Evolutionary conservation across 2,329 filamentous ascomycete genomes (phyloP), one percentile per base, ranked within the genome.

Genomic region (Pezicula carpinea): DNA sequence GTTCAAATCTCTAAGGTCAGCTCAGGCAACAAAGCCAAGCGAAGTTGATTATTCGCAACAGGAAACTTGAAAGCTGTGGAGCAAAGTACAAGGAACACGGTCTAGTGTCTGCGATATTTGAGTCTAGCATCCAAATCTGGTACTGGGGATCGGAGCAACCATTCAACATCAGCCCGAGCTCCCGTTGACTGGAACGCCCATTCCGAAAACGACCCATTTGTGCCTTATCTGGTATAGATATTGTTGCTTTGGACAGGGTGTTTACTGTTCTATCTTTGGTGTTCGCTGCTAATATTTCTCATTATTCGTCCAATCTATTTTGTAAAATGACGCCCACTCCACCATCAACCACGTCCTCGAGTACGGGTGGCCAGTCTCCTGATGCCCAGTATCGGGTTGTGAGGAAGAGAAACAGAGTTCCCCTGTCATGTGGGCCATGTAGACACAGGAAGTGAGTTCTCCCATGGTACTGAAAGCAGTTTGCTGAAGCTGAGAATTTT

Each of bases 341-440:
- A 46, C 83, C 85, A 17, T 90, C 87, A 23, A 88, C 85, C 45
- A 84, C 82, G 31, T 87, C 88, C 7, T 93, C 89, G 14, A 82
- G 73, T 54, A 83, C 83, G 49, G 81, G 85, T 54, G 77, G 73
- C 19, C 85, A 87, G 53, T 95, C 90, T 38, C 89, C 91, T 29
- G 89, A 96, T 65, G 82, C 87, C 44, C 86, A 92, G 56, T 95
- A 88, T 62, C 82, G 89, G 58, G 85, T 96, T 43, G 87, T 96
- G 50, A 84, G 92, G 56, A 95, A 95, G 72, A 82, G 92, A 65
- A 96, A 97, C 63, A 79, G 92, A 50, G 85, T 96, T 14, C 92
- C 92, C 39, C 75, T 97, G 42, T 96, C 90, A 61, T 97, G 92
- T 66, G 88, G 85, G 56, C 89, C 91, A 26, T 97, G 92, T 68